A percentile compares a stretch with the other conserved stretches of the same genome.
Evolutionary conservation across 1,284 basidiomycete species (phyloP).

Genomic region (Mycena citricolor): DNA sequence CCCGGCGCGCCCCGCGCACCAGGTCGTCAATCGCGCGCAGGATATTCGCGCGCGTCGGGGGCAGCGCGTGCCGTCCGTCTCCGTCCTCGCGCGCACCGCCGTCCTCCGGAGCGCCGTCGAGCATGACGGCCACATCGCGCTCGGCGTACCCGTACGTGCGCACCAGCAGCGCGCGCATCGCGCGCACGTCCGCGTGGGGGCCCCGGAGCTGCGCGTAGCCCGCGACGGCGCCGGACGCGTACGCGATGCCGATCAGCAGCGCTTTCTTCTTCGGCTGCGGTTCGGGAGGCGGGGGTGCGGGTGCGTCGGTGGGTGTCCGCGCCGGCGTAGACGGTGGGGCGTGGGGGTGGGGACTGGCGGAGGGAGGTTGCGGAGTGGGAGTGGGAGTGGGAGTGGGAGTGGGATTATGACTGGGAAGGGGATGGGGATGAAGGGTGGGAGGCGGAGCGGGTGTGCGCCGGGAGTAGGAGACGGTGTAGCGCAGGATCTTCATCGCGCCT

Average conservation of each 20-base stretch:
- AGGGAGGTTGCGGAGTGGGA: not conserved
- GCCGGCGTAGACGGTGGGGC: not conserved
- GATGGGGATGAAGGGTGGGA: not conserved
- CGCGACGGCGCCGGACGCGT: not conserved
- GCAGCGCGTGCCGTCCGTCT: slow-evolving; percentile 7
- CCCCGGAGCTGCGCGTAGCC: slow-evolving; percentile 14
- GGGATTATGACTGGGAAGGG: not conserved
- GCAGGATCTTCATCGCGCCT: slow-evolving; percentile 10
- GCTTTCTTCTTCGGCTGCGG: slow-evolving; percentile 18
- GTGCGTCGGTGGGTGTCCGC: not conserved
- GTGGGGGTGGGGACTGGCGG: not conserved
- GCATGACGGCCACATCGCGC: slow-evolving; percentile 31
- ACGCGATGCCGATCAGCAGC: slow-evolving; percentile 26
- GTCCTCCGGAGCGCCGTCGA: no score
- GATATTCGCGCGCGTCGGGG: slow-evolving; percentile 28
- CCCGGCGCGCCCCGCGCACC: slow-evolving; percentile 29
- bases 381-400: not conserved
- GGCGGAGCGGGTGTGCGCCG: slow-evolving; percentile 1
- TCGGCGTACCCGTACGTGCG: slow-evolving; percentile 28
- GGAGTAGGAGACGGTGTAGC: slow-evolving; percentile 1
- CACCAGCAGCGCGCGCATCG: slow-evolving; percentile 23
- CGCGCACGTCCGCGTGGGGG: slow-evolving; percentile 23
- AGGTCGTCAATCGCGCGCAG: slow-evolving; percentile 34
- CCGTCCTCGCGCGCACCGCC: no score
- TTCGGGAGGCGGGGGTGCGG: slow-evolving; percentile 1